Base-by-base conservation (phyloP, 2,329 filamentous ascomycete species). In the Fusarium cicatricum region DNA sequence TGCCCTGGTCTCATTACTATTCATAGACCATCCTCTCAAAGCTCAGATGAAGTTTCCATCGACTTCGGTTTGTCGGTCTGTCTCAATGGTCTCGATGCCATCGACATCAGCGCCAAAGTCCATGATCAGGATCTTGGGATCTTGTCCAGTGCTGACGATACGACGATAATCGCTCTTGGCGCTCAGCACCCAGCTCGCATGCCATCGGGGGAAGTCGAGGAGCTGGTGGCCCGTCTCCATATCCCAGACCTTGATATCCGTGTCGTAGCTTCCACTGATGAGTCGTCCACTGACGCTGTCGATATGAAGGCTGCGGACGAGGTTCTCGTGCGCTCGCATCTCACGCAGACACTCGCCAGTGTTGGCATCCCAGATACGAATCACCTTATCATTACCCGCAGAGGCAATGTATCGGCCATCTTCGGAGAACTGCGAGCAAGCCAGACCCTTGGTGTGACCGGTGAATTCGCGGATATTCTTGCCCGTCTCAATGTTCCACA, bases 151-250 rank as follows among this genome's bases (percentile, higher is more conserved):
- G 67, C 92, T 95, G 59, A 99, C 91, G 60, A 99, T 95, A 58
- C 95, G 87, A 55, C 94, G 84, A 75, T 98, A 98, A 72, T 99
- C 94, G 60, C 91, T 93, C 82, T 97, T 97, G 45, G 95, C 95
- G 62, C 91, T 93, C 55, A 99, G 79, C 70, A 99, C 96, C 95
- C 95, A 99, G 75, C 92, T 96, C 11, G 90, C 89, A 54, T 97
- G 96, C 92, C 93, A 98, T 65, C 90, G 88, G n/a, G 92, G 90
- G 69, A 97, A 94, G 66, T 92, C 88, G 59, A 96, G 85, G 56
- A 94, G 83, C 65, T 92, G 83, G 40, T 87, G 80, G 29, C 93
- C 94, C 3, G 88, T 89, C 62, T 88, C 86, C 77, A 95, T 90
- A 72, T 97, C 90, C 75, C 92, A 97, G 1, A 98, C 92, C 72